A percentile compares a stretch with the other conserved stretches of the same genome.
These are phyloP conservation scores for Beta corolliflora DNA, from an alignment of 179 eudicot genomes.

Conservation along the genomic window DNA sequence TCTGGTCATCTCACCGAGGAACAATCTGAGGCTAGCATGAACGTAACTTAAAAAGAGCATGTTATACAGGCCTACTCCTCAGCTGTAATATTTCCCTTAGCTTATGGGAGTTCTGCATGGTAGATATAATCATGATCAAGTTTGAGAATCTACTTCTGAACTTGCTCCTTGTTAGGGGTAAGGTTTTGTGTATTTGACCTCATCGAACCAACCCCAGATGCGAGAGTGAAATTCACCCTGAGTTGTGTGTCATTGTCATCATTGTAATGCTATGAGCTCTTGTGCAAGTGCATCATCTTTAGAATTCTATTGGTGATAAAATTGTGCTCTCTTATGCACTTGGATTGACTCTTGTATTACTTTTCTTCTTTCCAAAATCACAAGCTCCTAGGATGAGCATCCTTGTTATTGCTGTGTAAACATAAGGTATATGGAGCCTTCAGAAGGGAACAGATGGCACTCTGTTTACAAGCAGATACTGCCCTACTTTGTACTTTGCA, in stretches of 20 bases:
- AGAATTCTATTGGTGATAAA: not conserved
- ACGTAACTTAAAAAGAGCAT: not conserved
- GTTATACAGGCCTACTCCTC: not conserved
- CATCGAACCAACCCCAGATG: not conserved
- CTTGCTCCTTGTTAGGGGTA: not conserved
- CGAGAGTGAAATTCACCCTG: not conserved
- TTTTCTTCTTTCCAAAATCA: not conserved
- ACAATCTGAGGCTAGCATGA: not conserved
- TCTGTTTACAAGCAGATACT: not conserved
- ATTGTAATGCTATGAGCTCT: not conserved
- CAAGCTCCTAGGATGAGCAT: not conserved
- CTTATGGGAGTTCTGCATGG: not conserved
- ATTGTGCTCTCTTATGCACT: not conserved
- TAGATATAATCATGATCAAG: not conserved
- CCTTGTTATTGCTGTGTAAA: not conserved
- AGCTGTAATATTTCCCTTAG: no score
- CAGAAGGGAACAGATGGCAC: not conserved
- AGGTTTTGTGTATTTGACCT: not conserved
- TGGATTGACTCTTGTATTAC: not conserved
- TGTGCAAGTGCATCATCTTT: not conserved
- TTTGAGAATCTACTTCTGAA: not conserved
- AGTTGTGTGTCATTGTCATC: not conserved
- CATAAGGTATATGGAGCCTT: not conserved
- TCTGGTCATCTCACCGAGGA: not conserved
- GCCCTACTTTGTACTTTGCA: no score